Evolutionary conservation across 2,329 filamentous ascomycete species (phyloP), one percentile per base, ranked within the genome.

Genomic region (Diaporthe sp.): DNA sequence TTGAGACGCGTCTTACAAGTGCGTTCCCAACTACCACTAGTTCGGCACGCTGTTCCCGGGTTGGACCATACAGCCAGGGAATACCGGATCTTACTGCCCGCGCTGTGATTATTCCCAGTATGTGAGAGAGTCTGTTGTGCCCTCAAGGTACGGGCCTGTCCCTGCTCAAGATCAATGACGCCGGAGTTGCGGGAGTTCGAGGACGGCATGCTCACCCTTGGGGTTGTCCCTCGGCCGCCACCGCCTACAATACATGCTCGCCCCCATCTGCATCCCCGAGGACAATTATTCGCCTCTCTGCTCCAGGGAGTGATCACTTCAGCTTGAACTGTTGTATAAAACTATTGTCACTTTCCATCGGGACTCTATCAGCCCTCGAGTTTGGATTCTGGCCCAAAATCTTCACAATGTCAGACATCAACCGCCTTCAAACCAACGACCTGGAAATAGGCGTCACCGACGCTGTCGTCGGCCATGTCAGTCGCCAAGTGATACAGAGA

Each of bases 401-500:
- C 25, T 9, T 49, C 58, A 67, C 20, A 15, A 75, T 76, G 74
- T 34, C 74, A 20, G 37, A 71, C 4, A 51, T 76, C 17, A 74
- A 76, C 31, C 74, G 74, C 25, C 74, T 76, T 28, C 71, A 74
- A 15, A 76, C 74, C 34, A 73, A 76, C 47, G 71, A 76, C 57
- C 71, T 89, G 72, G 89, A 91, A 79, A 79, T 90, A 25, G 89
- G 89, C 75, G 84, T 88, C 1, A 89, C 88, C 4, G 89, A 91
- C 74, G 89, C 87, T 5, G 81, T 90, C 17, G 85, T 90, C 79
- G 82, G 85, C 63, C 89, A 91, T 79, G 82, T 87, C 63, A 83
- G 84, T 10, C 84, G 88, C 28, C 84, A 89, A 80, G 88, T 90
- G 25, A 86, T 90, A 13, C 80, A 85, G 31, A 78, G 86, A 5